These are phyloP conservation scores for Mikania micrantha DNA, from an alignment of 129 eudicot species.

Conservation along the genomic window DNA sequence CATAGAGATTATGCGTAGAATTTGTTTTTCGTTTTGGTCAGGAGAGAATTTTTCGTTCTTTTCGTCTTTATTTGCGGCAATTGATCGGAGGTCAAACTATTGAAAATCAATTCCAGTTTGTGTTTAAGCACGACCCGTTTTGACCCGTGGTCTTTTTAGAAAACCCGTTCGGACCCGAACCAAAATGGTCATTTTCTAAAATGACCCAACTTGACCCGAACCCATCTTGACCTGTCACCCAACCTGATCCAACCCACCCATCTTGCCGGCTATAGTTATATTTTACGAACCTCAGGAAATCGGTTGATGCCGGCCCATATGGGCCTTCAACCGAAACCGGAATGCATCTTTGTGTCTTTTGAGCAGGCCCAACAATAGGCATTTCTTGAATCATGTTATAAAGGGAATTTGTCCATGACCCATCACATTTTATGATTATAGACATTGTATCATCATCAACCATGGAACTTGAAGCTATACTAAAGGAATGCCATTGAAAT, in stretches of 20 bases:
- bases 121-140: too few species aligned
- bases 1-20: too few species aligned
- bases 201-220: neutral
- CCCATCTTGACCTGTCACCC: neutral
- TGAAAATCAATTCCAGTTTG: too few species aligned
- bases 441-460: conserved; percentile 61
- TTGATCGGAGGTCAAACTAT: too few species aligned
- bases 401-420: conserved; percentile 80
- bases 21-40: too few species aligned
- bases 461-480: conserved; percentile 72
- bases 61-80: too few species aligned
- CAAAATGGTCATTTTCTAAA: too few species aligned
- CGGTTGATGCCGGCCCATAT: conserved; percentile 69
- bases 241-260: neutral
- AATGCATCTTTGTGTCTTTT: conserved; percentile 29
- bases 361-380: conserved; percentile 32
- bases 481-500: conserved; percentile 88
- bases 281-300: conserved; percentile 50
- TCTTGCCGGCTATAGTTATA: neutral
- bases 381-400: conserved; percentile 32
- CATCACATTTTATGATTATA: conserved; percentile 66
- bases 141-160: too few species aligned
- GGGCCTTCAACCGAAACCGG: conserved; percentile 82
- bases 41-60: too few species aligned
- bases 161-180: too few species aligned